A percentile compares a stretch with the other conserved stretches of the same genome.
Evolutionary conservation across 805 yeast genomes (phyloP).

Genomic region (Candida qinlingensis): DNA sequence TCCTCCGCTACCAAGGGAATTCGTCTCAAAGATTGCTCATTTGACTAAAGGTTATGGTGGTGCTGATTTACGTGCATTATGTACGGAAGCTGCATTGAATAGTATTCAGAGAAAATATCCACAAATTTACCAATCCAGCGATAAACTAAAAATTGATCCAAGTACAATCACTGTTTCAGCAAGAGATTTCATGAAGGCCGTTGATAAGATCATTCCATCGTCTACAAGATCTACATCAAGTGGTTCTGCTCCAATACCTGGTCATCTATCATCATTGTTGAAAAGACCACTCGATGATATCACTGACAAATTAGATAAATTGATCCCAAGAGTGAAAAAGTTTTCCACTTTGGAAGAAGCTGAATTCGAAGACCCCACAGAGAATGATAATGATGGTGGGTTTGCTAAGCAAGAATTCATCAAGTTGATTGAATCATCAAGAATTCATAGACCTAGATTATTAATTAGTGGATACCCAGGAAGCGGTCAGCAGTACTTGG

Average conservation of each 20-base stretch:
- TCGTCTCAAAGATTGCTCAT: conserved; percentile 63
- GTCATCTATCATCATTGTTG: conserved; percentile 59
- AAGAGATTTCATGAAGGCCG: conserved; percentile 78
- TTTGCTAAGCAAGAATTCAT: conserved; percentile 63
- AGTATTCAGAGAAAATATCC: conserved; percentile 92
- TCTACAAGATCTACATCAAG: conserved; percentile 80
- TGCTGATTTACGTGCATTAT: conserved; percentile 89
- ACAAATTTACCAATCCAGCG: conserved; percentile 75
- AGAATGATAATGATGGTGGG: conserved; percentile 55
- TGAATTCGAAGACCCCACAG: conserved; percentile 52
- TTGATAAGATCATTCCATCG: conserved; percentile 86
- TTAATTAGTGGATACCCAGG: conserved; percentile 71
- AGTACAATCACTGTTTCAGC: conserved; percentile 65
- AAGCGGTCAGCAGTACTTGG: conserved; percentile 80
- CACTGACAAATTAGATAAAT: conserved; percentile 40
- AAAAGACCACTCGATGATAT: conserved; percentile 43
- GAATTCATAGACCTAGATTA: conserved; percentile 79
- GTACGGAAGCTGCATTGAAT: conserved; percentile 92
- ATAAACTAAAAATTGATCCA: conserved; percentile 72
- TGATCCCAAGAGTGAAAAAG: conserved; percentile 58
- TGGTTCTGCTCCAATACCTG: conserved; percentile 75
- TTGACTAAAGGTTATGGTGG: conserved; percentile 97
- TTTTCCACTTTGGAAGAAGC: conserved; percentile 65
- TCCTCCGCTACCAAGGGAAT: conserved; percentile 56
- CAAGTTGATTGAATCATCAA: conserved; percentile 43